These are phyloP conservation scores for Limnanthes douglasii DNA, from an alignment of 345 rosid species.

Conservation along the genomic window DNA sequence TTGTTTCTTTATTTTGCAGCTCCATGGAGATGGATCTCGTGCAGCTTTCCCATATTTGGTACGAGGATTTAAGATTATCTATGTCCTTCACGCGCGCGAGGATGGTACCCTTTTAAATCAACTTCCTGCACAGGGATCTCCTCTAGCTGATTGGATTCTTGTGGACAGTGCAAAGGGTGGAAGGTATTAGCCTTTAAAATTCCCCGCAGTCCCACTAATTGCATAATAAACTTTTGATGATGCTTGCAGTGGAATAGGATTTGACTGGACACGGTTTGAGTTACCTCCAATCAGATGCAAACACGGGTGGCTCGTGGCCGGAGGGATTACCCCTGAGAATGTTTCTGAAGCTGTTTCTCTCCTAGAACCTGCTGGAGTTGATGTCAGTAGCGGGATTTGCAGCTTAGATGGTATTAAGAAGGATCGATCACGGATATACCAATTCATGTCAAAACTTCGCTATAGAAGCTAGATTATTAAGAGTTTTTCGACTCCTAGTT, in stretches of 20 bases:
- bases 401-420: constrained; percentile 48
- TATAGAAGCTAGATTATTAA: too few relatives aligned
- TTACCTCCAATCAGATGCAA: constrained; percentile 57
- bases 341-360: constrained; percentile 44
- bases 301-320: constrained; percentile 82
- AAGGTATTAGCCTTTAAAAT: constrained; percentile 24
- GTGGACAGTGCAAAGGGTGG: constrained; percentile 86
- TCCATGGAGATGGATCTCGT: constrained; percentile 67
- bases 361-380: constrained; percentile 60
- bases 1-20: constrained; percentile 23
- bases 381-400: constrained; percentile 84
- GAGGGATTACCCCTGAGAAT: constrained; percentile 61
- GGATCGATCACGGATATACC: constrained; percentile 39
- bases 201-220: constrained; percentile 44
- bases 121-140: constrained; percentile 45
- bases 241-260: constrained; percentile 68
- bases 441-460: constrained; percentile 39
- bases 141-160: constrained; percentile 69
- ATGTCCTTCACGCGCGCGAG: constrained; percentile 64
- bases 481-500: too few relatives aligned
- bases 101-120: constrained; percentile 52
- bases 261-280: constrained; percentile 52
- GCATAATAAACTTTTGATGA: neutral
- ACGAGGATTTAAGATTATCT: constrained; percentile 30
- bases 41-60: constrained; percentile 37